phyloP scores from a whole-genome alignment of 345 rosid genomes.

The Citrus reticulata region DNA sequence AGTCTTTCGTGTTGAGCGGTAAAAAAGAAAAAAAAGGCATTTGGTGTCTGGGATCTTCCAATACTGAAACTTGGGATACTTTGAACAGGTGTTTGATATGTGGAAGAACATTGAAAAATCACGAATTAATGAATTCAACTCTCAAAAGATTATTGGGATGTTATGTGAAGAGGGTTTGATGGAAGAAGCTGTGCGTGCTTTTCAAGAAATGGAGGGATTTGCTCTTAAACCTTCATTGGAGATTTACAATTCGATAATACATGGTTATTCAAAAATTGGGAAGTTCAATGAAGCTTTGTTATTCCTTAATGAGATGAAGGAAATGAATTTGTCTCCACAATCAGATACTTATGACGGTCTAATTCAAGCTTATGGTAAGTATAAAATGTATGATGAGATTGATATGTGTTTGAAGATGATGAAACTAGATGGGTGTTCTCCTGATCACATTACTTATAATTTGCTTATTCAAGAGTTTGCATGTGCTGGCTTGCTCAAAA shows the following conservation, averaged over 20 bases:
- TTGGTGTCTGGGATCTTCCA: neutral
- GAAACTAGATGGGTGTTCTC: constrained; percentile 49
- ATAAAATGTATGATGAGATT: constrained; percentile 61
- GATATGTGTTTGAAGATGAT: constrained; percentile 51
- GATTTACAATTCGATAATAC: constrained; percentile 51
- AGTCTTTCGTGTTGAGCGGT: neutral
- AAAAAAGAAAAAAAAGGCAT: neutral
- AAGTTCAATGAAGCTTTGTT: constrained; percentile 47
- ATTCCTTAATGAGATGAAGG: constrained; percentile 46
- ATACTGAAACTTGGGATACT: constrained; percentile 6
- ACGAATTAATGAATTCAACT: constrained; percentile 43
- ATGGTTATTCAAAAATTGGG: constrained; percentile 41
- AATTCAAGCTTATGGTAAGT: constrained; percentile 53
- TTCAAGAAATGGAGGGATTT: constrained; percentile 37
- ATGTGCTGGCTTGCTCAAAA: constrained; percentile 50
- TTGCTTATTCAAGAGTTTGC: constrained; percentile 58
- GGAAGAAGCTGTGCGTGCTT: constrained; percentile 47
- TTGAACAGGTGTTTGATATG: constrained; percentile 54
- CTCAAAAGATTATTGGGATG: constrained; percentile 48
- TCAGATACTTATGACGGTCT: constrained; percentile 52
- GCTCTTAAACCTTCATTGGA: constrained; percentile 39
- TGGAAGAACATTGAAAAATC: constrained; percentile 54
- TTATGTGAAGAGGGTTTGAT: constrained; percentile 40
- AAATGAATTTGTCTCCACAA: constrained; percentile 30
- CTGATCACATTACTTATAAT: constrained; percentile 60